A percentile compares a stretch with the other conserved stretches of the same genome.
These are phyloP conservation scores for Brassica cretica DNA, from an alignment of 345 rosid genomes.

Conservation along the genomic window DNA sequence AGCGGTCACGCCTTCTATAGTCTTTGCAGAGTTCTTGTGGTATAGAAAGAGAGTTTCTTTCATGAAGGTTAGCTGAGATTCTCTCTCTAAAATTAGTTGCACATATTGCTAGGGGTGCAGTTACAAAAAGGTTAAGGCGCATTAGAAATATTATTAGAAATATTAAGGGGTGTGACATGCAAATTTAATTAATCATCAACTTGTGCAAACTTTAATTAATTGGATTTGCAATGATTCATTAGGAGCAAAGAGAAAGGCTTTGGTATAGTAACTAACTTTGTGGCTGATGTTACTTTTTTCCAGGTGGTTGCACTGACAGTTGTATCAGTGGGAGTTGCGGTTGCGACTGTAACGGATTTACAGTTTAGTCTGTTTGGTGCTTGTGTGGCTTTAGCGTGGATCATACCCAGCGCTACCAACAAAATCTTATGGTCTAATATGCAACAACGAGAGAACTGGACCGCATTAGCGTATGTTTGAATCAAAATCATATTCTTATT, in stretches of 20 bases:
- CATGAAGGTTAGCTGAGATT: constrained; percentile 54
- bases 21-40: constrained; percentile 83
- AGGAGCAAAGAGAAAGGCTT: not conserved
- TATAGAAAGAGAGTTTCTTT: constrained; percentile 68
- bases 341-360: constrained; percentile 92
- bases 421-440: constrained; percentile 91
- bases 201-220: too few species aligned
- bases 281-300: constrained; percentile 3
- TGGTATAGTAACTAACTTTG: constrained; percentile 19
- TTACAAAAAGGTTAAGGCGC: too few species aligned
- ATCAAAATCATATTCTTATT: constrained; percentile 8
- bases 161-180: too few species aligned
- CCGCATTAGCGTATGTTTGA: constrained; percentile 76
- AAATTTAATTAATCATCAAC: too few species aligned
- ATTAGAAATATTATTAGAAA: too few species aligned
- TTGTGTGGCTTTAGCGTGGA: constrained; percentile 88
- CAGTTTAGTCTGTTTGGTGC: constrained; percentile 92
- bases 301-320: constrained; percentile 79
- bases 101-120: not conserved
- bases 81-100: not conserved
- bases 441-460: constrained; percentile 95
- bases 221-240: not conserved
- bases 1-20: constrained; percentile 92
- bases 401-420: constrained; percentile 88
- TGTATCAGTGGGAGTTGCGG: constrained; percentile 87